These are phyloP conservation scores for Schizonepeta tenuifolia DNA, from an alignment of 257 asterid species.

Conservation along the genomic window DNA sequence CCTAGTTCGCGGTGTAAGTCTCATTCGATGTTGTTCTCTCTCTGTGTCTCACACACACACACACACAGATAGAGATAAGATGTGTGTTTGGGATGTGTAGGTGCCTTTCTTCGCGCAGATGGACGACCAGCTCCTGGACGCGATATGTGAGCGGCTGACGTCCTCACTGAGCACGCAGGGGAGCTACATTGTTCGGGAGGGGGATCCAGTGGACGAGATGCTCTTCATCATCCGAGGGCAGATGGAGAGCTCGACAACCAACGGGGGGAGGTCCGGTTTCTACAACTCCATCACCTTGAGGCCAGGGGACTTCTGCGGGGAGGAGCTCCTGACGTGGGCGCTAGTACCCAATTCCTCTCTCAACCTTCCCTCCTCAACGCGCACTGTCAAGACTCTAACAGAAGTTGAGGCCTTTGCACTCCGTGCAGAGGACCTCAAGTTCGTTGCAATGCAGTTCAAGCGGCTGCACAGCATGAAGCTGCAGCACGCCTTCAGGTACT, in stretches of 20 bases:
- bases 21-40: background rate
- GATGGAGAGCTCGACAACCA: constrained; percentile 86
- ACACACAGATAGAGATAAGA: too few relatives aligned
- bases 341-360: constrained; percentile 67
- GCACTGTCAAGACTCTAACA: constrained; percentile 72
- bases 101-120: constrained; percentile 91
- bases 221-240: constrained; percentile 85
- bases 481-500: constrained; percentile 88
- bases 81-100: constrained; percentile 30
- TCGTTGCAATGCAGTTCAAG: constrained; percentile 77
- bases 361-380: constrained; percentile 83
- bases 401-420: constrained; percentile 95
- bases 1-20: constrained; percentile 91
- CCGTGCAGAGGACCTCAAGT: constrained; percentile 88
- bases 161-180: constrained; percentile 76
- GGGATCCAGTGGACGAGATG: constrained; percentile 91
- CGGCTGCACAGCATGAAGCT: constrained; percentile 90
- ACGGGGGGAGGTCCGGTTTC: constrained; percentile 91
- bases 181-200: constrained; percentile 75
- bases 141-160: constrained; percentile 83
- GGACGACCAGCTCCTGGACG: constrained; percentile 92
- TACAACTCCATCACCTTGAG: constrained; percentile 80
- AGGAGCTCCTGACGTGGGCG: constrained; percentile 96
- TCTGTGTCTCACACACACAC: background rate
- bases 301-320: constrained; percentile 92